Base-by-base conservation (phyloP, 2,329 filamentous ascomycete species). In the Paecilomyces sp. region DNA sequence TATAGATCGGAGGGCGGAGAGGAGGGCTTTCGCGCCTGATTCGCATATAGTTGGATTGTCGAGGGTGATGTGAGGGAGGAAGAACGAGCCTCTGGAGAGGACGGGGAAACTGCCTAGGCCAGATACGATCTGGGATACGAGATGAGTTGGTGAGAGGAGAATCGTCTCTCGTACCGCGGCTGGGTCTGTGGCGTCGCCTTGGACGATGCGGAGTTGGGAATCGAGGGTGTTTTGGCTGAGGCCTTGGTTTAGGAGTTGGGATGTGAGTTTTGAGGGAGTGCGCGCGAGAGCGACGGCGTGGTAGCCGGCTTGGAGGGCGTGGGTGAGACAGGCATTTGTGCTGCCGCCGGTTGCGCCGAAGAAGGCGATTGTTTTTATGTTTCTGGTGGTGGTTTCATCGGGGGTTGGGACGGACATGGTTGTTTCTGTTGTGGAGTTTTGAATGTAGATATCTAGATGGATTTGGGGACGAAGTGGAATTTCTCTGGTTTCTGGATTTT, bases 261-360 rank as follows among this genome's bases (percentile, higher is more conserved):
- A 64, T 54, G 66, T 71, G 54, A 85, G 78, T 65, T 83, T 84
- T 3, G 73, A 65, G 1, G 82, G 80, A 1, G 73, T 80, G 18
- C 82, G 79, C 25, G 74, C 81, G 8, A 85, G 73, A 9, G 81
- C 80, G 54, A 73, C 74, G 62, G 76, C 79, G 59, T 71, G 70
- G 66, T 80, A 74, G 54, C 77, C 77, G 2, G 76, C 76, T 30
- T 74, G 69, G 51, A 84, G 73, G 4, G 80, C 70, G 22, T 70
- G 68, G 24, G 75, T 74, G 18, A 84, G 77, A 53, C 76, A 74
- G 30, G 75, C 66, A 54, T 77, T 72, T 36, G 76, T 74, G 62
- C 76, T 77, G 55, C 80, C 82, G 58, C 79, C 80, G 24, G 81
- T 83, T 25, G 80, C 79, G 54, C 82, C 82, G 62, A 83, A 77